A percentile compares a stretch with the other conserved stretches of the same genome.
Evolutionary conservation across 495 filamentous ascomycete genomes (phyloP).

Genomic region (Astrothelium macrocarpum): DNA sequence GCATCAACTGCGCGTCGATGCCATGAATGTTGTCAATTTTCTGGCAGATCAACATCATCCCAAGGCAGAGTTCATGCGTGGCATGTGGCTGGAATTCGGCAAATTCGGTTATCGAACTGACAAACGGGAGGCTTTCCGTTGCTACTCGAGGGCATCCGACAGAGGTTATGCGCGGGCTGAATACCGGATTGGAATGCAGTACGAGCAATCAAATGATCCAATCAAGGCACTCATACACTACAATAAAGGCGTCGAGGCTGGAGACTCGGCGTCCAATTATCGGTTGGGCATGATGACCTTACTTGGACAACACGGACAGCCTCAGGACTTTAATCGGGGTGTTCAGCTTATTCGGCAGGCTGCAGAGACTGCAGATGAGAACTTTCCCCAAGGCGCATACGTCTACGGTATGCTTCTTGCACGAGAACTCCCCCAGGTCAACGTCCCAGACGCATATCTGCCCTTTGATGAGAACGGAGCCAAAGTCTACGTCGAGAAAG

Average conservation of each 20-base stretch:
- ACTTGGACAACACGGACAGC: slow-evolving; percentile 82
- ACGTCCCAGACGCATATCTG: slow-evolving; percentile 62
- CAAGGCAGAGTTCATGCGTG: slow-evolving; percentile 86
- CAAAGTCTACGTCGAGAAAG: slow-evolving; percentile 86
- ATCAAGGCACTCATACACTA: slow-evolving; percentile 88
- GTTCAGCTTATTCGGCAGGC: slow-evolving; percentile 72
- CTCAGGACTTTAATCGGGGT: slow-evolving; percentile 66
- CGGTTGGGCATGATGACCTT: slow-evolving; percentile 96
- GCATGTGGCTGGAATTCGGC: slow-evolving; percentile 97
- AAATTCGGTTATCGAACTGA: slow-evolving; percentile 83
- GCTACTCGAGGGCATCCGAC: slow-evolving; percentile 76
- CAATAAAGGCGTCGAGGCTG: slow-evolving; percentile 59
- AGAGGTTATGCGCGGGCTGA: slow-evolving; percentile 89
- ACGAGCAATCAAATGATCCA: slow-evolving; percentile 83
- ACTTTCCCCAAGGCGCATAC: slow-evolving; percentile 94
- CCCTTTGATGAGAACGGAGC: slow-evolving; percentile 66
- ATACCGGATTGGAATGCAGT: slow-evolving; percentile 97
- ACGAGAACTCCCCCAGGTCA: slow-evolving; percentile 79
- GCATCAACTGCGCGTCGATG: slow-evolving; percentile 77
- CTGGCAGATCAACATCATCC: slow-evolving; percentile 86
- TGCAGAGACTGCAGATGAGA: slow-evolving; percentile 86
- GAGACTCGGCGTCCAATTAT: slow-evolving; percentile 91
- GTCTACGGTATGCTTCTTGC: slow-evolving; percentile 93
- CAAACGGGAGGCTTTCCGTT: slow-evolving; percentile 85
- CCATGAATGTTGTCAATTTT: slow-evolving; percentile 83